Evolutionary conservation across 1,284 basidiomycete genomes (phyloP).

Genomic region (Irpex sp.): DNA sequence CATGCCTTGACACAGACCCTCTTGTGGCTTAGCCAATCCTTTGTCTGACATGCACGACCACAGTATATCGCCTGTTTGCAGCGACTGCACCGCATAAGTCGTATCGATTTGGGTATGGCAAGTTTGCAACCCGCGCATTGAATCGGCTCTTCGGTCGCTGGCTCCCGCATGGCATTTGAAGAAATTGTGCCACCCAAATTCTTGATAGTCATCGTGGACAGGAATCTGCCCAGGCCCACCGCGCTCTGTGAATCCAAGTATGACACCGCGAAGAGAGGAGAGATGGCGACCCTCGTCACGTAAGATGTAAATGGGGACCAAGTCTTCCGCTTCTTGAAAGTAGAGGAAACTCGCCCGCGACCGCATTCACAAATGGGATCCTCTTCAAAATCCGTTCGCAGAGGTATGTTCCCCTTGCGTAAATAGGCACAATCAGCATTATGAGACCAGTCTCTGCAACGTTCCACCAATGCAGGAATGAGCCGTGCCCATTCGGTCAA

Average conservation of each 20-base stretch:
- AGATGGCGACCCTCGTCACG: slow-evolving; percentile 44
- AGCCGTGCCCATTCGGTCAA: slow-evolving; percentile 42
- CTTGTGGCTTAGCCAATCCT: slow-evolving; percentile 19
- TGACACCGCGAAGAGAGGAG: slow-evolving; percentile 44
- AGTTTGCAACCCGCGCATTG: not conserved
- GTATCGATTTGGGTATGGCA: not conserved
- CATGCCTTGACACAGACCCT: not conserved
- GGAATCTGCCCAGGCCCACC: too few species aligned
- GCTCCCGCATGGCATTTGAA: too few species aligned
- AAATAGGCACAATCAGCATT: too few species aligned
- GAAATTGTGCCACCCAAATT: too few species aligned
- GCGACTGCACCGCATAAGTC: slow-evolving; percentile 7
- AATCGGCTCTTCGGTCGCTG: too few species aligned
- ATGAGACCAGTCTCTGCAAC: slow-evolving; percentile 53
- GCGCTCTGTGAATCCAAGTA: too few species aligned
- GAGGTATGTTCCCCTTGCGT: slow-evolving; percentile 29
- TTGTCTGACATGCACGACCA: slow-evolving; percentile 13
- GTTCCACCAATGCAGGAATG: slow-evolving; percentile 44
- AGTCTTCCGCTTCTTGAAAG: slow-evolving; percentile 22
- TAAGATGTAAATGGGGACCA: slow-evolving; percentile 36
- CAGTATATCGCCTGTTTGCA: slow-evolving; percentile 18
- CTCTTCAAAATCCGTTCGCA: slow-evolving; percentile 25
- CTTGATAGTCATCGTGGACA: too few species aligned
- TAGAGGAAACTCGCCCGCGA: slow-evolving; percentile 34
- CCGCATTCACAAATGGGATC: slow-evolving; percentile 49